Conservation (phyloP, 768 basidiomycete genomes). For the Phylloporus rhodoxanthus region DNA sequence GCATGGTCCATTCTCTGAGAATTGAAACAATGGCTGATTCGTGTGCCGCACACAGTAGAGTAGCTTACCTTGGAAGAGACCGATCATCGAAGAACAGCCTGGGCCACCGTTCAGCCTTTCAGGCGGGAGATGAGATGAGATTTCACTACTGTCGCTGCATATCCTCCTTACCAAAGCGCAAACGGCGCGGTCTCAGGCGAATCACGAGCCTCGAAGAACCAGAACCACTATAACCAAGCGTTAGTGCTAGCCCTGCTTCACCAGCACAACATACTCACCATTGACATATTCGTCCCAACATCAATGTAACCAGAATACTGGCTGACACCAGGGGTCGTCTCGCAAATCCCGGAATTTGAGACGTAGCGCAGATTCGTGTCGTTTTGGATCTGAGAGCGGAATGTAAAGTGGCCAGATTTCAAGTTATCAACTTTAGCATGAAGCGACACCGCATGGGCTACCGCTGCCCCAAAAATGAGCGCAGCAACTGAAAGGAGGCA, state of each 20-base stretch:
- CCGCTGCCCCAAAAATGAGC: neutral
- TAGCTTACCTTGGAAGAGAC: conserved; percentile 54
- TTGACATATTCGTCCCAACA: conserved; percentile 51
- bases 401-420: neutral
- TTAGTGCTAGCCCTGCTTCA: neutral
- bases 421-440: neutral
- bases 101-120: conserved; percentile 55
- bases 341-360: conserved; percentile 57
- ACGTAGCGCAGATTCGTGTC: conserved; percentile 42
- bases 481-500: neutral
- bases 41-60: neutral
- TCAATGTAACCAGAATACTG: conserved; percentile 62
- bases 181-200: conserved; percentile 59
- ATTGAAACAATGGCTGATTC: neutral
- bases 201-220: conserved; percentile 64
- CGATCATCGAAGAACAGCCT: conserved; percentile 60
- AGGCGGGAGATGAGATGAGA: conserved; percentile 3
- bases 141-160: neutral
- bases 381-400: conserved; percentile 16
- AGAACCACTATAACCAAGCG: conserved; percentile 50
- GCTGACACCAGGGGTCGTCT: conserved; percentile 56
- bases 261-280: conserved; percentile 34
- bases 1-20: conserved; percentile 59
- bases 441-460: neutral
- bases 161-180: conserved; percentile 48